Evolutionary conservation across 208 protist genomes (phyloP).

Genomic region (Crithidia bombi): DNA sequence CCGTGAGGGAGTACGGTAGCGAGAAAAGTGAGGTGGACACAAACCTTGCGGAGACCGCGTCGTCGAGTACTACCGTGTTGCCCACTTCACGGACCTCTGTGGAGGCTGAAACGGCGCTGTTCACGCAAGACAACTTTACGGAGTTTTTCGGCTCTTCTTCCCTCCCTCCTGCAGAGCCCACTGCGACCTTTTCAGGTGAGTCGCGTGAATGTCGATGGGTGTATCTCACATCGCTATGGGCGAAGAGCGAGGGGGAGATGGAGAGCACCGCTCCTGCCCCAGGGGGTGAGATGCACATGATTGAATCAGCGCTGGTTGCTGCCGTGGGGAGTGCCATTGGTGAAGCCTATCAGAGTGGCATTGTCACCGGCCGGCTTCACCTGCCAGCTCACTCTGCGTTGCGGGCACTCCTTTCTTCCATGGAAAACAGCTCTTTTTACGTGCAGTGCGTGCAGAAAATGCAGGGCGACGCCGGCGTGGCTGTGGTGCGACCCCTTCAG

Average conservation of each 20-base stretch:
- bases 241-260: not conserved
- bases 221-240: conserved; percentile 10
- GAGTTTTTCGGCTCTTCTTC: not conserved
- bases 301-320: conserved; percentile 8
- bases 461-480: not conserved
- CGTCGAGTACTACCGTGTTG: no score
- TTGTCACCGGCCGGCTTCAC: not conserved
- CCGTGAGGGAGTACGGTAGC: no score
- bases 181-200: not conserved
- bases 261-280: not conserved
- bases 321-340: conserved; percentile 1
- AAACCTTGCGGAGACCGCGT: no score
- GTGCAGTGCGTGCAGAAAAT: not conserved
- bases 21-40: no score
- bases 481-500: not conserved
- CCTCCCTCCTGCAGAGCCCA: not conserved
- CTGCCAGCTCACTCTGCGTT: not conserved
- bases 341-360: not conserved
- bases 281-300: conserved; percentile 3
- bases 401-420: conserved; percentile 2
- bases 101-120: not conserved
- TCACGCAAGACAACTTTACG: conserved; percentile 28
- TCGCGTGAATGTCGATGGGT: conserved; percentile 22
- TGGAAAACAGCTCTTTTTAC: conserved; percentile 5
- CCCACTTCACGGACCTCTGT: no score